These are phyloP conservation scores for Pythium phragmitis DNA, from an alignment of 352 stramenopile genomes.

Conservation along the genomic window DNA sequence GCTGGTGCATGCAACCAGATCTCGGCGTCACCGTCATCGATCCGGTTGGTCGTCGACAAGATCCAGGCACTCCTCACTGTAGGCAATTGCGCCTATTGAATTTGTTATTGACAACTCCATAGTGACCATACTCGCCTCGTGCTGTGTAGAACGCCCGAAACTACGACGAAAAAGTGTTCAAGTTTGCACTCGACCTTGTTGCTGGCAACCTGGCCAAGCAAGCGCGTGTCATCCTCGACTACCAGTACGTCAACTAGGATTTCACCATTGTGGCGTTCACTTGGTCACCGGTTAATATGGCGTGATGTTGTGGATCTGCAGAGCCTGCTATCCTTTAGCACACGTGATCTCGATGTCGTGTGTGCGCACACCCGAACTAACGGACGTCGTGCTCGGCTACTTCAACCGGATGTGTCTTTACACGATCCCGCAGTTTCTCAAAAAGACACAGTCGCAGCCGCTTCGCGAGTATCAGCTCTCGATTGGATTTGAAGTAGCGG, in stretches of 20 bases:
- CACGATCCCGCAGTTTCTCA: constrained; percentile 61
- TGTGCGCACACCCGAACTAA: constrained; percentile 67
- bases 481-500: constrained; percentile 62
- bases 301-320: constrained; percentile 9
- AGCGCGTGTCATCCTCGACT: constrained; percentile 61
- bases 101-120: background rate
- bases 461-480: constrained; percentile 66
- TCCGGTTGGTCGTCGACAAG: constrained; percentile 65
- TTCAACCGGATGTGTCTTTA: constrained; percentile 78
- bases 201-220: constrained; percentile 72
- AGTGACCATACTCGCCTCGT: background rate
- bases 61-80: constrained; percentile 50
- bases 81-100: background rate
- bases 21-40: constrained; percentile 59
- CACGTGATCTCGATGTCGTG: constrained; percentile 81
- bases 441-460: constrained; percentile 51
- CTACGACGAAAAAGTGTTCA: constrained; percentile 60
- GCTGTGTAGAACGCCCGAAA: constrained; percentile 45
- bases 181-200: constrained; percentile 71
- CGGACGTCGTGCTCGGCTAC: constrained; percentile 65
- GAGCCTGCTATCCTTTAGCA: constrained; percentile 23
- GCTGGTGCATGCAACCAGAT: constrained; percentile 84
- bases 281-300: background rate
- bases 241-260: constrained; percentile 49
- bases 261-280: background rate